A percentile compares a stretch with the other conserved stretches of the same genome.
Conservation (phyloP, 2,329 filamentous ascomycete genomes). For the Beauveria sp. region DNA sequence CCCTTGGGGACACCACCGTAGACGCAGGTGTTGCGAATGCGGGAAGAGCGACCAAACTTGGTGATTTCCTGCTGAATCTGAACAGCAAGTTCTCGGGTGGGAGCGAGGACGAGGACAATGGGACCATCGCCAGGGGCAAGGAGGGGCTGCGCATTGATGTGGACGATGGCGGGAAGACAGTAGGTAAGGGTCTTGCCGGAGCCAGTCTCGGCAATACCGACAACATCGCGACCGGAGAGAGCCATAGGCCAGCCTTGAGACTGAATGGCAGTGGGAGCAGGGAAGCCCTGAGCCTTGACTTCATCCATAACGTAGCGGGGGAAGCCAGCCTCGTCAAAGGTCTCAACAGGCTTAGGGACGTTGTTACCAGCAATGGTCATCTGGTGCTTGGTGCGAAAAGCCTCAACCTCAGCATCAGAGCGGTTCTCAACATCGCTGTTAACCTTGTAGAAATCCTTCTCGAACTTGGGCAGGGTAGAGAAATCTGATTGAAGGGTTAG, state of each 20-base stretch:
- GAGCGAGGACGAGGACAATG: slow-evolving; percentile 91
- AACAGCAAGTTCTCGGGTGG: slow-evolving; percentile 94
- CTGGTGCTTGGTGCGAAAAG: slow-evolving; percentile 76
- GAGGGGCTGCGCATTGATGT: slow-evolving; percentile 98
- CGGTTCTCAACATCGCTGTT: slow-evolving; percentile 69
- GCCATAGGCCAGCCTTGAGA: slow-evolving; percentile 99
- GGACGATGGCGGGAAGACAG: slow-evolving; percentile 94
- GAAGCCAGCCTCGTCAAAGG: slow-evolving; percentile 96
- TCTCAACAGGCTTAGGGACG: slow-evolving; percentile 90
- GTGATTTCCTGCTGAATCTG: slow-evolving; percentile 98
- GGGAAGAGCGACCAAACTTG: slow-evolving; percentile 96
- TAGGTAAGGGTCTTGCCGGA: slow-evolving; percentile 99
- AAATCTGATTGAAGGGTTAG: slow-evolving; percentile 51
- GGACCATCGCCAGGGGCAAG: slow-evolving; percentile 91
- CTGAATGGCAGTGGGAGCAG: slow-evolving; percentile 89
- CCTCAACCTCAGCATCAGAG: slow-evolving; percentile 71
- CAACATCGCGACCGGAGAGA: slow-evolving; percentile 92
- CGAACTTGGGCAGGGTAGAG: slow-evolving; percentile 80
- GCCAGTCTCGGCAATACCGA: slow-evolving; percentile 98
- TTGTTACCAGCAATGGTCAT: slow-evolving; percentile 75
- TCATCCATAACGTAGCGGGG: slow-evolving; percentile 96
- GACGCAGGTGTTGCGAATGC: slow-evolving; percentile 97
- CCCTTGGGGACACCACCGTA: slow-evolving; percentile 99
- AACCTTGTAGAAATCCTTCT: slow-evolving; percentile 99
- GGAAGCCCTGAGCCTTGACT: slow-evolving; percentile 96